Conservation (phyloP, 2,329 filamentous ascomycete species). For the Trichophyton schoenleinii region DNA sequence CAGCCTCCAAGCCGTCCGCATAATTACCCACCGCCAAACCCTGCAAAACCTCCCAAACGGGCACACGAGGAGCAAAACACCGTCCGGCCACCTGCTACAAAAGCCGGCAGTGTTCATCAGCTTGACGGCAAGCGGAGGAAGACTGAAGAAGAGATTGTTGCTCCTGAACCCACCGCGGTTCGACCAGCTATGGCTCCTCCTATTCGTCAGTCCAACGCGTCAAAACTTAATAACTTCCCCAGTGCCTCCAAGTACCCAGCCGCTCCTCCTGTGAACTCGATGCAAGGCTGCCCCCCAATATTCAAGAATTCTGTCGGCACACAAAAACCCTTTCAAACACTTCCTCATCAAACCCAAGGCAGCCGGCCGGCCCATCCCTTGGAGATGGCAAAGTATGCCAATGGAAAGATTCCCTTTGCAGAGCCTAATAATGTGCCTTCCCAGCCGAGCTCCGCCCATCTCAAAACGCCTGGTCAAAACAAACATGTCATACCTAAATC, state of each 20-base stretch:
- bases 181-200: slow-evolving; percentile 67
- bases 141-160: slow-evolving; percentile 58
- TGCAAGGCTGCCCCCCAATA: slow-evolving; percentile 25
- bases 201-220: slow-evolving; percentile 64
- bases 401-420: slow-evolving; percentile 80
- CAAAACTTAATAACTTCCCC: slow-evolving; percentile 47
- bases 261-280: slow-evolving; percentile 35
- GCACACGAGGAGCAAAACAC: slow-evolving; percentile 51
- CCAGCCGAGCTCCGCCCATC: background rate
- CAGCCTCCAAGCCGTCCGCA: slow-evolving; percentile 50
- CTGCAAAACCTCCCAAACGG: slow-evolving; percentile 64
- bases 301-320: slow-evolving; percentile 34
- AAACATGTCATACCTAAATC: slow-evolving; percentile 38
- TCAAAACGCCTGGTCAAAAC: slow-evolving; percentile 28
- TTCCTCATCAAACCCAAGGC: slow-evolving; percentile 40
- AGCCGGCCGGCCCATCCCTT: slow-evolving; percentile 54
- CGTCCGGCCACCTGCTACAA: slow-evolving; percentile 28
- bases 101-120: slow-evolving; percentile 45
- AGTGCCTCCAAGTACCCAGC: slow-evolving; percentile 23
- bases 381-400: slow-evolving; percentile 79
- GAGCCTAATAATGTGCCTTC: slow-evolving; percentile 45
- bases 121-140: slow-evolving; percentile 67
- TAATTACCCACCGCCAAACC: slow-evolving; percentile 50
- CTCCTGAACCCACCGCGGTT: slow-evolving; percentile 43
- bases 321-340: slow-evolving; percentile 28